Base-by-base conservation (phyloP, 2,329 filamentous ascomycete species). In the Beauveria rudraprayagi region DNA sequence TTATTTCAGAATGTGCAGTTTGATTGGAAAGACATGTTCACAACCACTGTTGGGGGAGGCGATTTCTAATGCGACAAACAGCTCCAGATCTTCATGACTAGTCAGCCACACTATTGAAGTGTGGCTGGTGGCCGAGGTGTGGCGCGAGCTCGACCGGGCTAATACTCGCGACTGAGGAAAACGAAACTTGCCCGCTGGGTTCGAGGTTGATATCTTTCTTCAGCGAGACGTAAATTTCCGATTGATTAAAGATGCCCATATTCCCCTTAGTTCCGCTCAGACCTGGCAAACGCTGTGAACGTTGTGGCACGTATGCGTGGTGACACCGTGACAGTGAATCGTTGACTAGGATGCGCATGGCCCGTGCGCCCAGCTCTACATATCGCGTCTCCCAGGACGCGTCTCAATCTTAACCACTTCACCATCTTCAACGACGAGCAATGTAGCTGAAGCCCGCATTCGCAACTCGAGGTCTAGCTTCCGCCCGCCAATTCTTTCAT, bases 341-440 rank as follows among this genome's bases (percentile, higher is more conserved):
- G 5, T 9, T 26, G 41, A 56, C 55, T 22, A 37, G 44, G 55
- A 30, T 57, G 17, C n/a, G 16, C 5, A 17, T 59, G 56, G 56
- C 37, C 56, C 24, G 56, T 59, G 56, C 56, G 37, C 30, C 26
- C 14, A 24, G 56, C 56, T 59, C 16, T 58, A 43, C n/a, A 30
- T 11, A 52, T 55, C 58, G 58, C 58, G 58, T 61, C 43, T 55
- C 43, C 30, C 44, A 34, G 56, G 14, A 51, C 56, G 56, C 56
- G 56, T 59, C 47, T 59, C 11, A 19, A 14, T 34, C 40, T 22
- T 24, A 17, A 22, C 22, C 47, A 55, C 26, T 14, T 47, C 41
- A 56, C 34, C 14, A 6, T 52, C 56, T 26, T 59, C 56, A 52
- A 59, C 56, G 17, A 52, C 37, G 11, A 24, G 37, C 56, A 52